Percentiles rank a stretch among this genome's conserved stretches.
Conservation (phyloP, 225 moss, liverwort and hornwort genomes). For the Polytrichum formosum region DNA sequence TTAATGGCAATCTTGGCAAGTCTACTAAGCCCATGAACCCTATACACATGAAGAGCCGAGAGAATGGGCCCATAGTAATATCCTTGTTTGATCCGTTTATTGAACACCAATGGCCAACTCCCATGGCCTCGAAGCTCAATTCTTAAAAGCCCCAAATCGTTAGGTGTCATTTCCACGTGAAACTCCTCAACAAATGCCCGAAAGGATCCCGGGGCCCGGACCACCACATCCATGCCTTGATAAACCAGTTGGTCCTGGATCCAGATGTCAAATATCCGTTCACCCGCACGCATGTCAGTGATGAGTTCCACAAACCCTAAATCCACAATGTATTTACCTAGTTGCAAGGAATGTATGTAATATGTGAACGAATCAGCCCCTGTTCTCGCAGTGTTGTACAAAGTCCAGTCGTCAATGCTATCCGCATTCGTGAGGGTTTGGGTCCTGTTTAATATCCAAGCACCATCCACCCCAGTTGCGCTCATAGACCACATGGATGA, state of each 20-base stretch:
- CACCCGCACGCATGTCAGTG: constrained; percentile 9
- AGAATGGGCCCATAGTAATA: constrained; percentile 17
- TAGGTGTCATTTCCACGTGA: no score
- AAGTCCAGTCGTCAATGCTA: not conserved
- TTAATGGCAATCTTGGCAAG: constrained; percentile 1
- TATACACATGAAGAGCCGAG: constrained; percentile 18
- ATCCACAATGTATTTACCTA: constrained; percentile 10
- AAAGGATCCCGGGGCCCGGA: constrained; percentile 5
- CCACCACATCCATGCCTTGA: constrained; percentile 31
- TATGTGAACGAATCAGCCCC: constrained; percentile 30
- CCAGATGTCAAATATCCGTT: constrained; percentile 34
- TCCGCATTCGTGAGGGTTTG: not conserved
- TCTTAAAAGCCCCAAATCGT: no score
- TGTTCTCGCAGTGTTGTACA: constrained; percentile 26
- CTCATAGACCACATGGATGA: no score
- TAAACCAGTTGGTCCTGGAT: constrained; percentile 10
- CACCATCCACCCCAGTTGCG: no score
- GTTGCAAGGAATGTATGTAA: constrained; percentile 2
- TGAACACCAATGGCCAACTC: constrained; percentile 20
- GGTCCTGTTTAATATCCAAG: no score
- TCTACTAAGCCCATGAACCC: not conserved
- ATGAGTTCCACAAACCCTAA: constrained; percentile 26
- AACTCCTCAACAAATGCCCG: constrained; percentile 19
- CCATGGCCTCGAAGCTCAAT: no score
- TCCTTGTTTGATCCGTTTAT: constrained; percentile 25